These are phyloP conservation scores for Psidium guajava DNA, from an alignment of 345 rosid genomes.

Conservation along the genomic window DNA sequence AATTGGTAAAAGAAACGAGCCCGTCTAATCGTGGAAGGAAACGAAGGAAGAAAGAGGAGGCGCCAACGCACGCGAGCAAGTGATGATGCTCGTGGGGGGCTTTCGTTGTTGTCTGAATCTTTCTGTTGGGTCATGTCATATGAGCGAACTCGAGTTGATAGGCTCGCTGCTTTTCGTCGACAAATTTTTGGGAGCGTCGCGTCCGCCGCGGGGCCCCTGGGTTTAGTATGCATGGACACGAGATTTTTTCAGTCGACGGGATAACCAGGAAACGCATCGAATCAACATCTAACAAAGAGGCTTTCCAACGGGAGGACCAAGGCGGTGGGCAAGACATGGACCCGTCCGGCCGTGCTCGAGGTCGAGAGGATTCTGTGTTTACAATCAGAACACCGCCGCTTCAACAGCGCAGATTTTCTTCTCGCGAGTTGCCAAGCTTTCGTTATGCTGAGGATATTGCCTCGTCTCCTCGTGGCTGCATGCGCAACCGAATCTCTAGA, in stretches of 20 bases:
- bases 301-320: background rate
- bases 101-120: background rate
- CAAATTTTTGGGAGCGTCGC: no score
- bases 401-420: background rate
- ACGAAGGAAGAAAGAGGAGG: background rate
- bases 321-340: background rate
- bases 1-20: background rate
- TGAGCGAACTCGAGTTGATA: background rate
- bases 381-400: background rate
- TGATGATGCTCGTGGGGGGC: background rate
- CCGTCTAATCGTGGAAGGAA: background rate
- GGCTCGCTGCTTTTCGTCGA: background rate
- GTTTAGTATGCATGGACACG: background rate
- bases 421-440: background rate
- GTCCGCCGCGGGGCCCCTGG: no score
- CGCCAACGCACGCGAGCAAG: no score
- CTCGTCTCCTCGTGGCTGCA: background rate
- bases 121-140: background rate
- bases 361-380: background rate
- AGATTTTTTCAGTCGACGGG: background rate
- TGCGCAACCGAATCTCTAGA: background rate
- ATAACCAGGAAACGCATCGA: background rate
- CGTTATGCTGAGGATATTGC: background rate
- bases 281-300: background rate
- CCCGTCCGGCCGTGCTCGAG: background rate